Conservation (phyloP, 345 rosid genomes). For the Sisymbrium irio region DNA sequence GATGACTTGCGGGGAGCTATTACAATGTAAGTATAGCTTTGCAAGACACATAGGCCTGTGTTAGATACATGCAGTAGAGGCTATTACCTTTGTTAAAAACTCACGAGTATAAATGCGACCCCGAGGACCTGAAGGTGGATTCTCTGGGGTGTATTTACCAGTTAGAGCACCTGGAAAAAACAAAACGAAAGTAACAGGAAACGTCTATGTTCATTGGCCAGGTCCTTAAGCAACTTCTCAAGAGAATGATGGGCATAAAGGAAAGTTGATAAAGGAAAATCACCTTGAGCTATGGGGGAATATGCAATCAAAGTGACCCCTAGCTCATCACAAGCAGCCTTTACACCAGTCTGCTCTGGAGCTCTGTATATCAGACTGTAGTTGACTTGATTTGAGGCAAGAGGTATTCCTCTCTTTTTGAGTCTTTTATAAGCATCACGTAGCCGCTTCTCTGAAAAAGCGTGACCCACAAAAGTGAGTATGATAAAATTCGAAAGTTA, state of each 20-base stretch:
- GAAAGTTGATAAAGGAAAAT: constrained; percentile 10
- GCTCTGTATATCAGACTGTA: constrained; percentile 88
- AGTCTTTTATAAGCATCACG: constrained; percentile 77
- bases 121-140: constrained; percentile 86
- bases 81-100: constrained; percentile 58
- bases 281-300: constrained; percentile 95
- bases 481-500: neutral
- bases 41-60: neutral
- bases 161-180: constrained; percentile 71
- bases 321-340: constrained; percentile 87
- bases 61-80: neutral
- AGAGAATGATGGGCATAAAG: constrained; percentile 1
- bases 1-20: neutral
- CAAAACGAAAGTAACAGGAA: neutral
- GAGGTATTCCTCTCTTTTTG: constrained; percentile 83
- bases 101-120: constrained; percentile 74
- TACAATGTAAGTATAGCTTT: neutral
- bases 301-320: constrained; percentile 94
- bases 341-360: constrained; percentile 87
- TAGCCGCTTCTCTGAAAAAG: constrained; percentile 63
- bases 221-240: neutral
- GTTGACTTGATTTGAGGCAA: constrained; percentile 96
- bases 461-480: neutral
- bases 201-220: neutral
- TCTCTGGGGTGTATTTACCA: constrained; percentile 89